Conservation (phyloP, 306 rosid genomes). For the Canavalia gladiata region DNA sequence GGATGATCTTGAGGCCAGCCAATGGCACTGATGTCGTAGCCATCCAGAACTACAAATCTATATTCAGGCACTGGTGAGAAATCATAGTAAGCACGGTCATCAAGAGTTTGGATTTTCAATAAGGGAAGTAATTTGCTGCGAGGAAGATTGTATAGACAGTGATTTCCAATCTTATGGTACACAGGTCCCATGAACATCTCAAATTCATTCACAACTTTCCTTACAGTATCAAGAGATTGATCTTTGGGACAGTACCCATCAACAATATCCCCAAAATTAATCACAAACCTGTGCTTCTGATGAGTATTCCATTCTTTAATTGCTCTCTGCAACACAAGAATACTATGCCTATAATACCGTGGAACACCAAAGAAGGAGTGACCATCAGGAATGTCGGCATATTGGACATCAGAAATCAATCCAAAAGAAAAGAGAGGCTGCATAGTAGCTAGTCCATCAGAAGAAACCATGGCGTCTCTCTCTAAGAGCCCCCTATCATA, state of each 20-base stretch:
- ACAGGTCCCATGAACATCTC: conserved; percentile 72
- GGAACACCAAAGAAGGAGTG: conserved; percentile 87
- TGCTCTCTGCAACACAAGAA: conserved; percentile 77
- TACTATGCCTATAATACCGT: conserved; percentile 83
- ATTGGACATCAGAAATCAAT: conserved; percentile 89
- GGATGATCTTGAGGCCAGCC: conserved; percentile 94
- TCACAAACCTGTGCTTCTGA: conserved; percentile 70
- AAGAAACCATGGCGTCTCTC: conserved; percentile 63
- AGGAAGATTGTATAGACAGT: conserved; percentile 96
- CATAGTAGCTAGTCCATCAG: conserved; percentile 49
- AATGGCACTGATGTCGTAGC: conserved; percentile 83
- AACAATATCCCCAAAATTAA: conserved; percentile 89
- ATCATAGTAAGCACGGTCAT: conserved; percentile 75
- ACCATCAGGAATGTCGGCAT: conserved; percentile 94
- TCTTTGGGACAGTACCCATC: conserved; percentile 90
- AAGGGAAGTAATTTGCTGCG: conserved; percentile 78
- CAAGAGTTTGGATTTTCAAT: conserved; percentile 66
- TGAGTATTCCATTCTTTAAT: conserved; percentile 77
- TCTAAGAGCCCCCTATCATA: conserved; percentile 52
- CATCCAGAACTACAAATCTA: conserved; percentile 87
- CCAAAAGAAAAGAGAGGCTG: conserved; percentile 86
- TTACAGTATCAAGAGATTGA: conserved; percentile 68
- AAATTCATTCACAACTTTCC: conserved; percentile 69
- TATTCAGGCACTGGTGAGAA: conserved; percentile 79
- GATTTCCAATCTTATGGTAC: conserved; percentile 92